Percentiles rank a stretch among this genome's conserved stretches.
These are phyloP conservation scores for Heteromeles arbutifolia DNA, from an alignment of 306 rosid genomes.

Conservation along the genomic window DNA sequence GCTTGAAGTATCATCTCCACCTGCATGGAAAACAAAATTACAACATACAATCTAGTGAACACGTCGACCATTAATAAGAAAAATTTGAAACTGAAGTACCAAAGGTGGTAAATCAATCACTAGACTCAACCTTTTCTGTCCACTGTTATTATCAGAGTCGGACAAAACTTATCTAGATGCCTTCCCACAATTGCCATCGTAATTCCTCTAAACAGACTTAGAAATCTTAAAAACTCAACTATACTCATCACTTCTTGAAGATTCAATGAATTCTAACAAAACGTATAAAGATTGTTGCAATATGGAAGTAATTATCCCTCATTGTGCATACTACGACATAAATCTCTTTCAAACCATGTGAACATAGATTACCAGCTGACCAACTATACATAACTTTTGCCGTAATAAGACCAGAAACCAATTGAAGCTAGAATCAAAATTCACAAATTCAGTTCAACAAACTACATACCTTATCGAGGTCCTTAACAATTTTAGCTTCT, in stretches of 20 bases:
- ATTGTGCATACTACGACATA: neutral
- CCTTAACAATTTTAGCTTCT: conserved; percentile 90
- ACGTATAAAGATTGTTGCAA: too few species aligned
- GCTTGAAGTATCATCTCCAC: conserved; percentile 96
- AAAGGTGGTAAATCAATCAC: neutral
- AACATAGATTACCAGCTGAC: neutral
- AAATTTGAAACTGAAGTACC: neutral
- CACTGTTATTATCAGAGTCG: neutral
- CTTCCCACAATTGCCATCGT: neutral
- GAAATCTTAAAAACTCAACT: neutral
- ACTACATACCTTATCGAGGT: conserved; percentile 68
- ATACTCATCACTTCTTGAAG: neutral
- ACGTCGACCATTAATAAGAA: neutral
- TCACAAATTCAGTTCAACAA: conserved; percentile 6
- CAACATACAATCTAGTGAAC: conserved; percentile 9
- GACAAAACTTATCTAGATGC: neutral
- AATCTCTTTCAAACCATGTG: neutral
- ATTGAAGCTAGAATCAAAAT: conserved; percentile 2
- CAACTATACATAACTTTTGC: neutral
- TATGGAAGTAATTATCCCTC: neutral
- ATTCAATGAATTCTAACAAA: too few species aligned
- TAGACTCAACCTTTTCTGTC: neutral
- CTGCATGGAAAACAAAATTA: conserved; percentile 31
- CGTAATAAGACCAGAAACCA: neutral
- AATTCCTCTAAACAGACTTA: neutral